phyloP scores from a whole-genome alignment of 2,329 filamentous ascomycete genomes.

The Exophiala viscosa region DNA sequence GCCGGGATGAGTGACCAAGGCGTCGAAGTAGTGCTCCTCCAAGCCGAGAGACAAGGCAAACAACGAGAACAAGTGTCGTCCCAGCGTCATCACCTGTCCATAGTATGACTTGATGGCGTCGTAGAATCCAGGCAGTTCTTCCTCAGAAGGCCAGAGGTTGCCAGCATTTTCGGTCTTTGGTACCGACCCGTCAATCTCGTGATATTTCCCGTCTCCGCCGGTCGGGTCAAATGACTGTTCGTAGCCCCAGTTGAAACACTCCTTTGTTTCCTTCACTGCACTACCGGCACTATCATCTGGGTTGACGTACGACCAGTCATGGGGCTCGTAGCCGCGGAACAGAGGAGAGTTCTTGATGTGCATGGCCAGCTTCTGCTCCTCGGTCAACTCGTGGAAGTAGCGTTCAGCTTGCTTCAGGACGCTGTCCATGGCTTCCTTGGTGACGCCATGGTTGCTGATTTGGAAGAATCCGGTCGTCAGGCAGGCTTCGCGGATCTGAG shows the following conservation, averaged over 20 bases:
- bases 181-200: slow-evolving; percentile 25
- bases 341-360: slow-evolving; percentile 38
- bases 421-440: slow-evolving; percentile 37
- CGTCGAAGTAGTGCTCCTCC: slow-evolving; percentile 54
- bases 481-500: slow-evolving; percentile 43
- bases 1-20: slow-evolving; percentile 51
- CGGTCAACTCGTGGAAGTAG: slow-evolving; percentile 42
- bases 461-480: slow-evolving; percentile 54
- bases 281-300: slow-evolving; percentile 19
- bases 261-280: slow-evolving; percentile 23
- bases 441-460: slow-evolving; percentile 50
- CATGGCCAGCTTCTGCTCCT: slow-evolving; percentile 30
- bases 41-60: slow-evolving; percentile 57
- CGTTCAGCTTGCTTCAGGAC: slow-evolving; percentile 43
- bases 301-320: slow-evolving; percentile 25
- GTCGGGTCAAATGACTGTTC: slow-evolving; percentile 26
- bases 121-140: slow-evolving; percentile 42
- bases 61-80: slow-evolving; percentile 49
- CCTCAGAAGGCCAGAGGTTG: slow-evolving; percentile 27
- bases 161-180: slow-evolving; percentile 9
- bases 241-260: slow-evolving; percentile 30
- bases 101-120: slow-evolving; percentile 47
- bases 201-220: slow-evolving; percentile 22
- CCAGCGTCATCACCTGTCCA: slow-evolving; percentile 47
- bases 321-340: slow-evolving; percentile 27